phyloP scores from a whole-genome alignment of 208 protist genomes.

The Wallacemonas sp. region DNA sequence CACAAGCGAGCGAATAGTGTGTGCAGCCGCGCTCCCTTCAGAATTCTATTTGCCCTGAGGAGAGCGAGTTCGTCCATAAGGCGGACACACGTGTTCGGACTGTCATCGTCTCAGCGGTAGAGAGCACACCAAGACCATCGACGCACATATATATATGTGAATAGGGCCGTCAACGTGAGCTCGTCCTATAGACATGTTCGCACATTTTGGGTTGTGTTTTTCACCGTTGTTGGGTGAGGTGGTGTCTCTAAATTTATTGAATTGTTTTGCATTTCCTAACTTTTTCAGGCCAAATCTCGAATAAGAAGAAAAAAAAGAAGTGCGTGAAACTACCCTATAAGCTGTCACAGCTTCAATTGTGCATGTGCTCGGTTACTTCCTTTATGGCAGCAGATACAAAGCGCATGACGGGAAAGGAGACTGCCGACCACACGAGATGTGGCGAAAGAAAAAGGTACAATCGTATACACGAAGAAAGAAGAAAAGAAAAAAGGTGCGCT shows the following conservation, averaged over 20 bases:
- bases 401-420: background rate
- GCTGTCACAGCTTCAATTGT: constrained; percentile 16
- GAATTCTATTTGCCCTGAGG: no score
- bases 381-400: constrained; percentile 14
- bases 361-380: constrained; percentile 3
- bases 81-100: no score
- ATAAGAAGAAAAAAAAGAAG: constrained; percentile 23
- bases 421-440: background rate
- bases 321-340: constrained; percentile 3
- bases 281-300: constrained; percentile 15
- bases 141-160: no score
- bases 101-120: no score
- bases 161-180: no score
- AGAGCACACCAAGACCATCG: no score
- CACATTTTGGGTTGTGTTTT: background rate
- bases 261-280: background rate
- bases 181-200: no score
- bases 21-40: no score
- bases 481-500: background rate
- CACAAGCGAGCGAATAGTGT: no score
- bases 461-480: background rate
- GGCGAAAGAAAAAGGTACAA: constrained; percentile 13
- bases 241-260: no score
- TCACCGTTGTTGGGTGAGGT: background rate
- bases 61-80: no score